A percentile compares a stretch with the other conserved stretches of the same genome.
Conservation (phyloP, 805 yeast genomes). For the Kazachstania psychrophila region DNA sequence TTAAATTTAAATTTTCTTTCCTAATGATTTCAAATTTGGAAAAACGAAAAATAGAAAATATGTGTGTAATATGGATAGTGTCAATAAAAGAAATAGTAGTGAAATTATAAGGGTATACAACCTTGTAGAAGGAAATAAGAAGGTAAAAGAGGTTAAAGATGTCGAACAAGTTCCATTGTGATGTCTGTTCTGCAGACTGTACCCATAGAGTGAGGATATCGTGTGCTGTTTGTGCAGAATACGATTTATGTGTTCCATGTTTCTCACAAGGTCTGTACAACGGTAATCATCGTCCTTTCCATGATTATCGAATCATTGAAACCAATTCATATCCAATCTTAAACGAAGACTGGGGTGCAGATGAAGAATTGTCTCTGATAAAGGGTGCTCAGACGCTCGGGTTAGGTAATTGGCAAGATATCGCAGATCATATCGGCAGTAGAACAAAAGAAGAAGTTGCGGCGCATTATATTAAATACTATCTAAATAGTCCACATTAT, state of each 20-base stretch:
- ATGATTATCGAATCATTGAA: constrained; percentile 84
- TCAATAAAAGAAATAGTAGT: no score
- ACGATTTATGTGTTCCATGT: constrained; percentile 96
- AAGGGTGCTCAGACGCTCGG: constrained; percentile 92
- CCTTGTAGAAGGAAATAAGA: no score
- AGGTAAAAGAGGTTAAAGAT: no score
- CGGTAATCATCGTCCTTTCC: constrained; percentile 88
- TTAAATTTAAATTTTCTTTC: no score
- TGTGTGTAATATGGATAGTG: no score
- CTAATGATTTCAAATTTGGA: no score
- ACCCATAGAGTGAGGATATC: constrained; percentile 82
- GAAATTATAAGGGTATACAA: no score
- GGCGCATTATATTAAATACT: constrained; percentile 65
- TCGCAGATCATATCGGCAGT: constrained; percentile 93
- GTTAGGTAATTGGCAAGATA: constrained; percentile 94
- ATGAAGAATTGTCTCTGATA: constrained; percentile 79
- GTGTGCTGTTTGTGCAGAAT: constrained; percentile 89
- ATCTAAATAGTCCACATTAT: constrained; percentile 59
- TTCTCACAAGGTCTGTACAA: constrained; percentile 75
- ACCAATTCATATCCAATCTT: constrained; percentile 93
- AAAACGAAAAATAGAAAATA: no score
- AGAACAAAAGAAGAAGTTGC: constrained; percentile 87
- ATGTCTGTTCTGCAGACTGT: constrained; percentile 92
- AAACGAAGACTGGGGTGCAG: constrained; percentile 94
- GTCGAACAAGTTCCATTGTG: constrained; percentile 72